A percentile compares a stretch with the other conserved stretches of the same genome.
phyloP scores from a whole-genome alignment of 2,329 filamentous ascomycete species.

The Aspergillus arachidicola region DNA sequence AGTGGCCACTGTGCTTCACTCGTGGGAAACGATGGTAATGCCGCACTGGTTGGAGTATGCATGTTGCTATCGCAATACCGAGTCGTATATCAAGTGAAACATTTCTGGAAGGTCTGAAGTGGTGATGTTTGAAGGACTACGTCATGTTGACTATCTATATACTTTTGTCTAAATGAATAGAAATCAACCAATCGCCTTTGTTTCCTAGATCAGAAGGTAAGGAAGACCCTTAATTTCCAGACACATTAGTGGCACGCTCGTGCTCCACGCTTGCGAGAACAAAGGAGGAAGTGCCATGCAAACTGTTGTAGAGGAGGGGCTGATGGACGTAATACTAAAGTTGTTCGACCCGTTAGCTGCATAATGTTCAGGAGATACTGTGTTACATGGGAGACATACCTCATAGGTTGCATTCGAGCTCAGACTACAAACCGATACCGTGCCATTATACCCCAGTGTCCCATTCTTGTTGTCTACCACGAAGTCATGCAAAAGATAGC shows the following conservation, averaged over 20 bases:
- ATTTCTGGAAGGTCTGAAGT: background rate
- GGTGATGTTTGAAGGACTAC: background rate
- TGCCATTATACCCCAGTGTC: conserved; percentile 55
- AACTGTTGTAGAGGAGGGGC: conserved; percentile 29
- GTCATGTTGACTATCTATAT: background rate
- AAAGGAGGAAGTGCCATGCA: conserved; percentile 29
- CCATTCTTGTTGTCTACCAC: conserved; percentile 52
- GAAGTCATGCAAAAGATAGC: conserved; percentile 48
- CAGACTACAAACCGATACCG: conserved; percentile 56
- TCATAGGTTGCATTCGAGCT: conserved; percentile 54
- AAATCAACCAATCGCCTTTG: background rate
- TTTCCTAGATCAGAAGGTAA: background rate
- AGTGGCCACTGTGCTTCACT: too few species aligned
- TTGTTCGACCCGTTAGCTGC: background rate
- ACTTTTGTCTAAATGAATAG: background rate
- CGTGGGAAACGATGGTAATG: too few species aligned
- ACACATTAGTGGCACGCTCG: conserved; percentile 16
- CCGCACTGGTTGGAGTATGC: too few species aligned
- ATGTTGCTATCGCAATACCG: background rate
- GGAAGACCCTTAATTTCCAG: background rate
- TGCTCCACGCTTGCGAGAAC: conserved; percentile 30
- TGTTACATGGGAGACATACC: conserved; percentile 35
- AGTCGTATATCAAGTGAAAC: background rate
- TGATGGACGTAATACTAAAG: conserved; percentile 30
- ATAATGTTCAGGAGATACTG: accelerated